These are phyloP conservation scores for Vachellia pachyceras DNA, from an alignment of 306 rosid genomes.

Conservation along the genomic window DNA sequence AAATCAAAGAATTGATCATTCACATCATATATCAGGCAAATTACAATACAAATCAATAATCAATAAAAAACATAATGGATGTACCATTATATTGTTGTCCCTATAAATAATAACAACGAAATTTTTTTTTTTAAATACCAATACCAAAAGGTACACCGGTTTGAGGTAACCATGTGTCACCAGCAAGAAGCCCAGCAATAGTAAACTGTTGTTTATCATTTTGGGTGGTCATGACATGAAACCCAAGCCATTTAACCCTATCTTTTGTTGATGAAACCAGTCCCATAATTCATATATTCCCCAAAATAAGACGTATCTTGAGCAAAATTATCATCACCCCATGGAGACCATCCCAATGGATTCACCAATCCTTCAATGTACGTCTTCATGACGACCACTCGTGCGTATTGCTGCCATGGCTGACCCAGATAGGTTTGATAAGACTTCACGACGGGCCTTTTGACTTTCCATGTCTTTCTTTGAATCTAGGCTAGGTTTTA, in stretches of 20 bases:
- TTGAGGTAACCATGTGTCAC: conserved; percentile 74
- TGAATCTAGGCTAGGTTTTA: not conserved
- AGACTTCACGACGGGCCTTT: too few relatives aligned
- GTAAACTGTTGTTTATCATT: conserved; percentile 57
- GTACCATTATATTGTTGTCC: not conserved
- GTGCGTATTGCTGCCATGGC: too few relatives aligned
- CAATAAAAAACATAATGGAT: not conserved
- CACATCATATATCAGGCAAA: not conserved
- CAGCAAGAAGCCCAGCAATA: conserved; percentile 63
- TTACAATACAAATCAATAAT: not conserved
- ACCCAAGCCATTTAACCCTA: too few relatives aligned
- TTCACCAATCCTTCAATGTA: too few relatives aligned
- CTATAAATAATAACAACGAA: not conserved
- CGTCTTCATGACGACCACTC: too few relatives aligned
- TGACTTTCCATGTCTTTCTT: not conserved
- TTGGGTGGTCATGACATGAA: conserved; percentile 41
- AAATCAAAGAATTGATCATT: not conserved
- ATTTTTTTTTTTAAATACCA: conserved; percentile 47
- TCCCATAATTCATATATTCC: too few relatives aligned
- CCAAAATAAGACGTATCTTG: too few relatives aligned
- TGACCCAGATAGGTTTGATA: too few relatives aligned
- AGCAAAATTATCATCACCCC: too few relatives aligned
- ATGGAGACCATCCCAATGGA: too few relatives aligned
- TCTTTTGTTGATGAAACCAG: too few relatives aligned
- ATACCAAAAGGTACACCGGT: conserved; percentile 74